Percentiles rank a stretch among this genome's conserved stretches.
Evolutionary conservation across 1,139 yeast species (phyloP).

Genomic region (Casaregolazyma lundiana): DNA sequence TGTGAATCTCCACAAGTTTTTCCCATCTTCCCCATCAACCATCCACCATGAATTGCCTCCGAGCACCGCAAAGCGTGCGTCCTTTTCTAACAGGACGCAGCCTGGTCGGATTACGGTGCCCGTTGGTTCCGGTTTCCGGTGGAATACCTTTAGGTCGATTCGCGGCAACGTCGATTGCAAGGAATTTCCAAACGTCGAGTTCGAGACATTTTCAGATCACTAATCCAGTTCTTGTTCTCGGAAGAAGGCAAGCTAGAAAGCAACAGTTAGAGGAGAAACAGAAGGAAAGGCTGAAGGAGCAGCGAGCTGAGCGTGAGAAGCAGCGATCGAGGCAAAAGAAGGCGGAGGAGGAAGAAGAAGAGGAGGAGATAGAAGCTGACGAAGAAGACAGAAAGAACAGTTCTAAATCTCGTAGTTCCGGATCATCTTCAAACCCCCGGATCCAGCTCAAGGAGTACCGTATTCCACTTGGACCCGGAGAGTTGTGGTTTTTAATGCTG

Average conservation of each 20-base stretch:
- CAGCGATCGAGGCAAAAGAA: slow-evolving; percentile 20
- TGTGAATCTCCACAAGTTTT: no score
- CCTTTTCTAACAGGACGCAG: neutral
- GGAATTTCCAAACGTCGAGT: neutral
- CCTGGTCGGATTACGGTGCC: neutral
- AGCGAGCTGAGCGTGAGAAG: slow-evolving; percentile 27
- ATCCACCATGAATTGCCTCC: slow-evolving; percentile 3
- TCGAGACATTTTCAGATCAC: neutral
- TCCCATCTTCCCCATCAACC: neutral
- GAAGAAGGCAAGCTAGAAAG: slow-evolving; percentile 4
- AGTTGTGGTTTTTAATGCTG: slow-evolving; percentile 28
- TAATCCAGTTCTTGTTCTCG: neutral
- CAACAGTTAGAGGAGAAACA: slow-evolving; percentile 16
- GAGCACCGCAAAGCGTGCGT: slow-evolving; percentile 3
- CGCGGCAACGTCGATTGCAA: neutral
- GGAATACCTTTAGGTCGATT: neutral
- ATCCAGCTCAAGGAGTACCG: slow-evolving; percentile 20
- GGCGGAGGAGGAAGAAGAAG: slow-evolving; percentile 3
- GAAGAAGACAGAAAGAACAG: slow-evolving; percentile 5
- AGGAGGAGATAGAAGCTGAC: neutral
- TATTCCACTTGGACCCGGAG: slow-evolving; percentile 16
- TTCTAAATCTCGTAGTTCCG: slow-evolving; percentile 16
- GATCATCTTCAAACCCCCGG: slow-evolving; percentile 11
- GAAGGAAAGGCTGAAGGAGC: slow-evolving; percentile 21
- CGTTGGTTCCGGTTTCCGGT: neutral